Evolutionary conservation across 352 stramenopile species (phyloP).

Genomic region (Phytophthora nicotianae): DNA sequence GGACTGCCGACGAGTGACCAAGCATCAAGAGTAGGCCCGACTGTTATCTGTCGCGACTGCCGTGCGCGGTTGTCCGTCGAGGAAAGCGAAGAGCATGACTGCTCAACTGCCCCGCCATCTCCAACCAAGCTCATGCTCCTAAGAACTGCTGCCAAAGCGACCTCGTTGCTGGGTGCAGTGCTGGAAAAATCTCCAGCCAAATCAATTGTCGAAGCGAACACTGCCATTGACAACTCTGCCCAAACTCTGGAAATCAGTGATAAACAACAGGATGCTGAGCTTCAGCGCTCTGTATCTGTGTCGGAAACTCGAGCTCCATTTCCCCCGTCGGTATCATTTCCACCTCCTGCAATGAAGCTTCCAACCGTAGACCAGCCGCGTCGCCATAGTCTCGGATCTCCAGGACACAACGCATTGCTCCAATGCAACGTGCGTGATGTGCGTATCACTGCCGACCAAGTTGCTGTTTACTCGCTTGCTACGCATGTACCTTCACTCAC

Average conservation of each 20-base stretch:
- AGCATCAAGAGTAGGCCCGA: conserved; percentile 17
- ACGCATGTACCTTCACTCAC: conserved; percentile 43
- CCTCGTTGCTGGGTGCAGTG: conserved; percentile 49
- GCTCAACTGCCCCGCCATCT: conserved; percentile 23
- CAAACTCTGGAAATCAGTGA: conserved; percentile 4
- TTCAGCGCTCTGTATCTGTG: conserved; percentile 20
- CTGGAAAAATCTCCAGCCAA: conserved; percentile 27
- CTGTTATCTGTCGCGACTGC: conserved; percentile 62
- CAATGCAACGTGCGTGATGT: conserved; percentile 63
- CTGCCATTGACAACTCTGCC: not conserved
- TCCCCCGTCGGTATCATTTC: conserved; percentile 7
- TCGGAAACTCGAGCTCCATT: conserved; percentile 23
- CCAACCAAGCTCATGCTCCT: conserved; percentile 29
- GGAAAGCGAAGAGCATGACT: conserved; percentile 72
- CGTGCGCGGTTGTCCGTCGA: conserved; percentile 57
- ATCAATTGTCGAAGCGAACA: conserved; percentile 3
- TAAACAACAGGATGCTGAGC: not conserved
- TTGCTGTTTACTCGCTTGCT: conserved; percentile 66
- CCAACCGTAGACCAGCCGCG: conserved; percentile 1
- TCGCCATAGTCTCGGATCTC: conserved; percentile 2
- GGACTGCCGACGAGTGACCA: conserved; percentile 59
- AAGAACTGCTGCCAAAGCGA: conserved; percentile 31
- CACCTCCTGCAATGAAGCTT: conserved; percentile 3
- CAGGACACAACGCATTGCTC: conserved; percentile 31
- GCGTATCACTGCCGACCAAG: conserved; percentile 51